These are phyloP conservation scores for Sechiopsis laciniata DNA, from an alignment of 306 rosid genomes.

Conservation along the genomic window DNA sequence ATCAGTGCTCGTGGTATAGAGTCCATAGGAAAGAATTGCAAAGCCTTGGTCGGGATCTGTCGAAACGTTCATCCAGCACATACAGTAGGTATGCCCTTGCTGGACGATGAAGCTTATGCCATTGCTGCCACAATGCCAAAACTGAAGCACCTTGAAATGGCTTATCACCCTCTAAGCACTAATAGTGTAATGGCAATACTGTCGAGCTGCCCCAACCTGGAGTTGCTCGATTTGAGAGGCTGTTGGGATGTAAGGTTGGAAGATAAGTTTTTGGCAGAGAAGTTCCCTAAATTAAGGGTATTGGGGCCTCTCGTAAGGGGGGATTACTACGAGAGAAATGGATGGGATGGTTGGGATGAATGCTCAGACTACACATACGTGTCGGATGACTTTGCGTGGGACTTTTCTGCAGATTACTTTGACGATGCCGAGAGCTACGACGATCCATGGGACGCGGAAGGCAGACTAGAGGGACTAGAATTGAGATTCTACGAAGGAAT, in stretches of 20 bases:
- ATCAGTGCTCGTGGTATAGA: slow-evolving; percentile 56
- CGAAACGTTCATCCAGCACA: slow-evolving; percentile 90
- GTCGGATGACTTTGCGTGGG: slow-evolving; percentile 58
- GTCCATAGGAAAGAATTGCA: slow-evolving; percentile 84
- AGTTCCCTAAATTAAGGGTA: slow-evolving; percentile 59
- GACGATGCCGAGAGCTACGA: slow-evolving; percentile 51
- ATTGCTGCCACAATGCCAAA: slow-evolving; percentile 92
- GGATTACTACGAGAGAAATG: slow-evolving; percentile 52
- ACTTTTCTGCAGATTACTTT: slow-evolving; percentile 24
- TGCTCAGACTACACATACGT: slow-evolving; percentile 61
- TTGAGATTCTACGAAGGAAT: slow-evolving; percentile 78
- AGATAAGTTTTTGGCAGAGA: slow-evolving; percentile 42
- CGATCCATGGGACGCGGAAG: slow-evolving; percentile 71
- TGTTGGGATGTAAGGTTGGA: slow-evolving; percentile 86
- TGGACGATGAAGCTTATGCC: slow-evolving; percentile 78
- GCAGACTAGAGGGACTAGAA: slow-evolving; percentile 73
- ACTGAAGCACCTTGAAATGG: slow-evolving; percentile 90
- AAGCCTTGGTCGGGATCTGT: slow-evolving; percentile 56
- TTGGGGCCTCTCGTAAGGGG: slow-evolving; percentile 63
- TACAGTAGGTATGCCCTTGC: slow-evolving; percentile 66
- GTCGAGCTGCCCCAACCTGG: slow-evolving; percentile 61
- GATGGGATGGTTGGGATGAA: slow-evolving; percentile 50
- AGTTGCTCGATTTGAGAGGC: slow-evolving; percentile 77
- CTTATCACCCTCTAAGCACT: slow-evolving; percentile 67
- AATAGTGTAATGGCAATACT: slow-evolving; percentile 55